Base-by-base conservation (phyloP, 2,329 filamentous ascomycete genomes). In the Ceratocystis diversiconidia region DNA sequence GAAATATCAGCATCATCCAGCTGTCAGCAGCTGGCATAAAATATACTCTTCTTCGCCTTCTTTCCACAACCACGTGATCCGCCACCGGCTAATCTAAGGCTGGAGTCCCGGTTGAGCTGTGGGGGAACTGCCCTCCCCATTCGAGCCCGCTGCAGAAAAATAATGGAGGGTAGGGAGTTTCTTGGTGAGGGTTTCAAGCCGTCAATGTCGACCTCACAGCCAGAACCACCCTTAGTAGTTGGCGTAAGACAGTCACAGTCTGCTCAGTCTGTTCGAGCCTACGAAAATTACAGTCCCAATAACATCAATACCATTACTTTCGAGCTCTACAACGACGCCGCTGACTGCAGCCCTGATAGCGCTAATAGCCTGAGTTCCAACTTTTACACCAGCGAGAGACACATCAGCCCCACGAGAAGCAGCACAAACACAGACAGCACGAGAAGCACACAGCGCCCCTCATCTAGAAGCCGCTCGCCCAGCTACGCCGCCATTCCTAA, bases 201-300 rank as follows among this genome's bases (percentile, higher is more conserved):
- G 63, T 67, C 66, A 67, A 67, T 67, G 66, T 67, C 66, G 63
- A 52, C 63, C 61, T 65, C 66, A 55, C 63, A 67, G 52, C 41
- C 60, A 65, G 43, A 63, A 60, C 19, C 61, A 63, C 52, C 41
- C 22, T 55, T 41, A 60, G 62, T 52, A 65, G 25, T 61, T 30
- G 61, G 48, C 57, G 60, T 60, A 65, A 60, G 52, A 65, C 61
- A 62, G 30, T 41, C 36, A 41, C 36, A 41, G 36, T 41, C 36
- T 41, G 36, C 36, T 41, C 36, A 41, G 36, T 65, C 66, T 65
- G 52, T 61, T 59, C 19, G 48, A 50, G 59, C 60, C 28, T 63
- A 28, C 44, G 59, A 44, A 67, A 62, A 36, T 52, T 61, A 67
- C 46, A 41, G 50, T 19, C 55, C 55, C 46, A 65, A 60, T 46